A percentile compares a stretch with the other conserved stretches of the same genome.
Evolutionary conservation across 768 basidiomycete species (phyloP).

Genomic region (Agaricus bisporus): DNA sequence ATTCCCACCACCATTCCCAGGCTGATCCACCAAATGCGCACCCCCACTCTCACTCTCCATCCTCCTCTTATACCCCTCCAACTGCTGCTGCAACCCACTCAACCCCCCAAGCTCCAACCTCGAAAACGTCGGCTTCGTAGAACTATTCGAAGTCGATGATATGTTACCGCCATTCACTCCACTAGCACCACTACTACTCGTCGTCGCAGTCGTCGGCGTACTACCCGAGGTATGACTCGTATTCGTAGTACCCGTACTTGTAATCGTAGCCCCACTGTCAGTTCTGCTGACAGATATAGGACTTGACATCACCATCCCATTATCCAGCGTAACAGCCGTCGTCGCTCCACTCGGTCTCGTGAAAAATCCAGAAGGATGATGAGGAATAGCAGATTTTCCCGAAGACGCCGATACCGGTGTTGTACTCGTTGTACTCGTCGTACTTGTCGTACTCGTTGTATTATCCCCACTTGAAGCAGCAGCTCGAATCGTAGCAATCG

Average conservation of each 20-base stretch:
- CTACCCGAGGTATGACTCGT: no score
- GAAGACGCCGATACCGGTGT: conserved; percentile 37
- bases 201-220: conserved; percentile 1
- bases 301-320: background rate
- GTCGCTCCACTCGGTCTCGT: conserved; percentile 53
- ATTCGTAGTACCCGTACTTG: no score
- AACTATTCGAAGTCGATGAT: background rate
- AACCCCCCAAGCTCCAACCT: conserved; percentile 40
- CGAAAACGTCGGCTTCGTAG: conserved; percentile 46
- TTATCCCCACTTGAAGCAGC: background rate
- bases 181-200: background rate
- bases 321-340: conserved; percentile 50
- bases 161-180: conserved; percentile 25
- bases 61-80: conserved; percentile 27
- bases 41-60: conserved; percentile 17
- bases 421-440: conserved; percentile 18
- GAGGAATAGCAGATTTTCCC: conserved; percentile 29
- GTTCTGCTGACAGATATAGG: conserved; percentile 29
- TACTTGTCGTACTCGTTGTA: conserved; percentile 17
- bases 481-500: conserved; percentile 28
- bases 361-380: conserved; percentile 36
- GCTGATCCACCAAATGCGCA: conserved; percentile 1
- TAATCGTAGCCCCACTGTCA: conserved; percentile 28
- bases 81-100: conserved; percentile 50
- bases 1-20: background rate